Evolutionary conservation across 495 filamentous ascomycete genomes (phyloP).

Genomic region (Penicillium dipodomyicola): DNA sequence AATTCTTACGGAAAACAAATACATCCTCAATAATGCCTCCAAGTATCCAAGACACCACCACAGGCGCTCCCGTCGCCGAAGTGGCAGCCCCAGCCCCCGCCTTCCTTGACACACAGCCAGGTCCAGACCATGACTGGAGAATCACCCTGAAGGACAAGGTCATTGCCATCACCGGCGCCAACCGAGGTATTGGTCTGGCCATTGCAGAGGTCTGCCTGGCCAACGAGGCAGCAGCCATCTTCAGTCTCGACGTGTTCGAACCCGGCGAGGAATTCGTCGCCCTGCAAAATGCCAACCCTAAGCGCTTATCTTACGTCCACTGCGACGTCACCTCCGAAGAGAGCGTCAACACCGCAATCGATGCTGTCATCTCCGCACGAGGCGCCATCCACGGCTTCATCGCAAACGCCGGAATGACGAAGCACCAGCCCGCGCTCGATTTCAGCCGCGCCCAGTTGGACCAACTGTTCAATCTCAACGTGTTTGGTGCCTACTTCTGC

Average conservation of each 20-base stretch:
- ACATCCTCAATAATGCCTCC: too few relatives aligned
- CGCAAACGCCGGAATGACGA: conserved; percentile 46
- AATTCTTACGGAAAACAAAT: too few relatives aligned
- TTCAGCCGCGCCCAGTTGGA: conserved; percentile 41
- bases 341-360: conserved; percentile 38
- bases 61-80: background rate
- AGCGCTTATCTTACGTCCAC: conserved; percentile 36
- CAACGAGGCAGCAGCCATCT: conserved; percentile 38
- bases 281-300: conserved; percentile 27
- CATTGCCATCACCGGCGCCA: conserved; percentile 40
- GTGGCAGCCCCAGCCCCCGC: conserved; percentile 7
- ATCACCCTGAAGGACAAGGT: conserved; percentile 23
- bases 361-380: conserved; percentile 34
- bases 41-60: too few relatives aligned
- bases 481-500: conserved; percentile 25
- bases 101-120: conserved; percentile 27
- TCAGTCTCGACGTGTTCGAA: conserved; percentile 42
- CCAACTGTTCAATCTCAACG: conserved; percentile 45
- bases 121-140: conserved; percentile 27
- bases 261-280: conserved; percentile 39
- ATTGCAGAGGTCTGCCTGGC: conserved; percentile 42
- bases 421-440: conserved; percentile 44
- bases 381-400: conserved; percentile 38
- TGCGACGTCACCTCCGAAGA: conserved; percentile 43
- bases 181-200: conserved; percentile 39